These are phyloP conservation scores for Leucosporidium scottii DNA, from an alignment of 768 basidiomycete species.

Conservation along the genomic window DNA sequence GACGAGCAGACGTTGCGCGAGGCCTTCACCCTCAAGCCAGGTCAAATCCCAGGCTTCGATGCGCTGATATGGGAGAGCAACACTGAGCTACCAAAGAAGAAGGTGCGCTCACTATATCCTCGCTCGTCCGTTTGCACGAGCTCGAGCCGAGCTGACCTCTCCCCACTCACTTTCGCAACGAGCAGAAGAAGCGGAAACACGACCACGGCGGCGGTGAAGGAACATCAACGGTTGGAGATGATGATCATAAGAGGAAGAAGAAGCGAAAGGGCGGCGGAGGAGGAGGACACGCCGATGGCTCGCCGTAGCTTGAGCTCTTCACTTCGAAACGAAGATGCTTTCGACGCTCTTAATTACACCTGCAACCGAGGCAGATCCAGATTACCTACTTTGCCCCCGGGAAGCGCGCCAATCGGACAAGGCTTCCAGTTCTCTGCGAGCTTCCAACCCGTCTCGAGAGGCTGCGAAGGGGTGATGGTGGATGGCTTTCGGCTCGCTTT, in stretches of 20 bases:
- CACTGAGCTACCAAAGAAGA: constrained; percentile 1
- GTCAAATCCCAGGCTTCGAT: constrained; percentile 33
- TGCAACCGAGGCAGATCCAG: constrained; percentile 9
- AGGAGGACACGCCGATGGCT: no score
- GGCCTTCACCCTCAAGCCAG: constrained; percentile 30
- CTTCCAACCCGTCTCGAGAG: neutral
- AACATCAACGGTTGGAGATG: neutral
- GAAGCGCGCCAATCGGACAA: constrained; percentile 19
- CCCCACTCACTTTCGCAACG: no score
- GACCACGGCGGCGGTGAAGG: neutral
- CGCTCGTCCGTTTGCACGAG: no score
- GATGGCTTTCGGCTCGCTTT: no score
- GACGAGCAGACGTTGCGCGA: constrained; percentile 30
- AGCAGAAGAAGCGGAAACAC: constrained; percentile 30
- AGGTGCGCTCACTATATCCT: neutral
- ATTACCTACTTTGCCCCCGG: constrained; percentile 4
- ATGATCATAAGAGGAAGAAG: constrained; percentile 2
- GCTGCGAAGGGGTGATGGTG: neutral
- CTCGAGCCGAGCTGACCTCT: neutral
- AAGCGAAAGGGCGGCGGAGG: constrained; percentile 1
- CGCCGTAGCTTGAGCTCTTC: no score
- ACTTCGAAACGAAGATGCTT: no score
- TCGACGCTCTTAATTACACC: no score
- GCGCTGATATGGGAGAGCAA: constrained; percentile 22
- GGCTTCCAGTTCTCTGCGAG: neutral